phyloP scores from a whole-genome alignment of 2,329 filamentous ascomycete genomes.

The Claviceps purpurea region DNA sequence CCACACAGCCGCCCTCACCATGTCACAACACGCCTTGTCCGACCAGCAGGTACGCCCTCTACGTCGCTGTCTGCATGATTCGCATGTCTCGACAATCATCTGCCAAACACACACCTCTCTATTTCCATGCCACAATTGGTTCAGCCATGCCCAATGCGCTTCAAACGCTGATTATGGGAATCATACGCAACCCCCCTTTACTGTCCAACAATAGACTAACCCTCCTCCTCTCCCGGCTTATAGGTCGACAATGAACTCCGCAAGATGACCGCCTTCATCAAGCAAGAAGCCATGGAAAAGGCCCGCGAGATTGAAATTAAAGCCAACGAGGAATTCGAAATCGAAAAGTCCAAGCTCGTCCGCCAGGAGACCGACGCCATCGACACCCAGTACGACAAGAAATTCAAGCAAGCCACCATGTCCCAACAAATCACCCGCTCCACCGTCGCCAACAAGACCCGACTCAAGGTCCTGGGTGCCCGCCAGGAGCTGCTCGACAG shows the following conservation, averaged over 20 bases:
- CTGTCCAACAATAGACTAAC: neutral
- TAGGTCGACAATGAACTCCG: slow-evolving; percentile 96
- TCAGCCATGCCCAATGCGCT: neutral
- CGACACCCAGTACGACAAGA: slow-evolving; percentile 90
- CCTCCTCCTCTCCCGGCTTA: neutral
- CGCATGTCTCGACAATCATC: slow-evolving; percentile 7
- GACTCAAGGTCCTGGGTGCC: slow-evolving; percentile 74
- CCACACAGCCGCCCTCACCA: slow-evolving; percentile 37
- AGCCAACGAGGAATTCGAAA: slow-evolving; percentile 96
- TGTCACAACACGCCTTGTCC: slow-evolving; percentile 95
- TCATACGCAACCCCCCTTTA: neutral
- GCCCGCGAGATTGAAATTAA: slow-evolving; percentile 95
- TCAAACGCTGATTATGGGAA: too few relatives aligned
- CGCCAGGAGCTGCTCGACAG: slow-evolving; percentile 83
- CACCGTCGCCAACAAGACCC: slow-evolving; percentile 90
- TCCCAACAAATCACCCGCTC: slow-evolving; percentile 97
- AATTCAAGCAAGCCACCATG: slow-evolving; percentile 97
- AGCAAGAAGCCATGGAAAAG: slow-evolving; percentile 95
- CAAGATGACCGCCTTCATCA: slow-evolving; percentile 99
- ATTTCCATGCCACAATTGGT: neutral
- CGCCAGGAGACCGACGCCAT: slow-evolving; percentile 89
- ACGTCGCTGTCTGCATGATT: slow-evolving; percentile 5
- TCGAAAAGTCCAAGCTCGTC: slow-evolving; percentile 97
- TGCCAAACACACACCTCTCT: slow-evolving; percentile 8
- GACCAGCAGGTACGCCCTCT: slow-evolving; percentile 70